A percentile compares a stretch with the other conserved stretches of the same genome.
Evolutionary conservation across 2,329 filamentous ascomycete genomes (phyloP).

Genomic region (Diplodia mutila): DNA sequence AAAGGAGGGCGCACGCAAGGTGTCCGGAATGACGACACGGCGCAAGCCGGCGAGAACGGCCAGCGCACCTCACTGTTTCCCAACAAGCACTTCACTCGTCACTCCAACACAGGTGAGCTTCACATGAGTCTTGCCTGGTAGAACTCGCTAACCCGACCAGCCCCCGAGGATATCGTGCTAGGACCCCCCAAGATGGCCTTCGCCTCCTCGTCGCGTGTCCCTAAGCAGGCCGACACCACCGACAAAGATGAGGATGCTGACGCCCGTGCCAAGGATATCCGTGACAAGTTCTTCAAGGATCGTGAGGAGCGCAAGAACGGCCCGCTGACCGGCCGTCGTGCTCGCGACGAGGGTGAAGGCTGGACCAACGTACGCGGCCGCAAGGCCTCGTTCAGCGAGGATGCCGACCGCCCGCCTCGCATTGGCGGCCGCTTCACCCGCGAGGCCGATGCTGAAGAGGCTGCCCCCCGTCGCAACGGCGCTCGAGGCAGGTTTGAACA

Average conservation of each 20-base stretch:
- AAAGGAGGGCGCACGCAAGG: slow-evolving; percentile 38
- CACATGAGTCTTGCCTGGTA: neutral
- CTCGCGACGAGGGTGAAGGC: slow-evolving; percentile 64
- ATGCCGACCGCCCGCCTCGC: slow-evolving; percentile 71
- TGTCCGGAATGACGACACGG: slow-evolving; percentile 29
- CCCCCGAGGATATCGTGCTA: slow-evolving; percentile 80
- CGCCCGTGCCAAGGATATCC: slow-evolving; percentile 31
- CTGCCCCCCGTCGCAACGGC: slow-evolving; percentile 65
- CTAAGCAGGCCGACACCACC: slow-evolving; percentile 45
- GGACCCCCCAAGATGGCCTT: slow-evolving; percentile 84
- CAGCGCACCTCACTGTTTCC: slow-evolving; percentile 48
- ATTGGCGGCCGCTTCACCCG: slow-evolving; percentile 49
- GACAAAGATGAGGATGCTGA: slow-evolving; percentile 46
- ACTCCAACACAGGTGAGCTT: slow-evolving; percentile 52
- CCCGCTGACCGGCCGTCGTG: slow-evolving; percentile 44
- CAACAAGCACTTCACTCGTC: slow-evolving; percentile 50
- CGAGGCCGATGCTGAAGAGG: slow-evolving; percentile 53
- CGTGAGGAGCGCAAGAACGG: slow-evolving; percentile 43
- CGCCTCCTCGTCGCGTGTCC: slow-evolving; percentile 70
- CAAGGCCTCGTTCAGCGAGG: slow-evolving; percentile 69
- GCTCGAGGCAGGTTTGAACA: slow-evolving; percentile 69
- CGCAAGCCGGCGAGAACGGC: slow-evolving; percentile 27
- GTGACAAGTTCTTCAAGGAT: slow-evolving; percentile 48
- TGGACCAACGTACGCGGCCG: slow-evolving; percentile 76
- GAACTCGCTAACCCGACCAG: slow-evolving; percentile 47